These are phyloP conservation scores for Vicia faba DNA, from an alignment of 306 rosid genomes.

Conservation along the genomic window DNA sequence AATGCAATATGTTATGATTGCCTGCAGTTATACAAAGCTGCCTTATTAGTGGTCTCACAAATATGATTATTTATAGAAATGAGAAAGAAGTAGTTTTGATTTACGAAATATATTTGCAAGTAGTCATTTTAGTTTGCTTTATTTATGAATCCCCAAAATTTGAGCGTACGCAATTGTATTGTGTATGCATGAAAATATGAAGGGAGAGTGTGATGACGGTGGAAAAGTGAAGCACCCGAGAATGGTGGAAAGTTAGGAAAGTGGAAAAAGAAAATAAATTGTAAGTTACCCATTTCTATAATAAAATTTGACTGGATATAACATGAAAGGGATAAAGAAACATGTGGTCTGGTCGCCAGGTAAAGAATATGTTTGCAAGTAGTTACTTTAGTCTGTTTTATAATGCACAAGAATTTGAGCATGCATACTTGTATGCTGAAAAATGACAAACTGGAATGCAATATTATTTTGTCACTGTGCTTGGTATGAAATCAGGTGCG, in stretches of 20 bases:
- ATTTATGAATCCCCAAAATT: slow-evolving; percentile 23
- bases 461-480: slow-evolving; percentile 16
- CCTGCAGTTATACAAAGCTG: too few relatives aligned
- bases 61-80: not conserved
- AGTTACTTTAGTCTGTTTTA: not conserved
- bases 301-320: not conserved
- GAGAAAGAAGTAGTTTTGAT: slow-evolving; percentile 9
- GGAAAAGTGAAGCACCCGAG: slow-evolving; percentile 21
- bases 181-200: slow-evolving; percentile 12
- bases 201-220: not conserved
- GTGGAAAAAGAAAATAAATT: slow-evolving; percentile 17
- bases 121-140: slow-evolving; percentile 22
- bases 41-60: too few relatives aligned
- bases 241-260: not conserved
- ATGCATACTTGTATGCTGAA: slow-evolving; percentile 7
- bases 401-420: slow-evolving; percentile 17
- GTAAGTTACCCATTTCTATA: not conserved
- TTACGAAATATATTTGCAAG: not conserved
- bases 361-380: not conserved
- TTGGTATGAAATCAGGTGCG: slow-evolving; percentile 55
- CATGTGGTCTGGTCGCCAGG: slow-evolving; percentile 5
- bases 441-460: slow-evolving; percentile 26
- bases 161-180: slow-evolving; percentile 10
- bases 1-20: slow-evolving; percentile 16
- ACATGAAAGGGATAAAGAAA: not conserved